Conservation (phyloP, 192 early-diverging fungal genomes). For the Coemansia sp. region DNA sequence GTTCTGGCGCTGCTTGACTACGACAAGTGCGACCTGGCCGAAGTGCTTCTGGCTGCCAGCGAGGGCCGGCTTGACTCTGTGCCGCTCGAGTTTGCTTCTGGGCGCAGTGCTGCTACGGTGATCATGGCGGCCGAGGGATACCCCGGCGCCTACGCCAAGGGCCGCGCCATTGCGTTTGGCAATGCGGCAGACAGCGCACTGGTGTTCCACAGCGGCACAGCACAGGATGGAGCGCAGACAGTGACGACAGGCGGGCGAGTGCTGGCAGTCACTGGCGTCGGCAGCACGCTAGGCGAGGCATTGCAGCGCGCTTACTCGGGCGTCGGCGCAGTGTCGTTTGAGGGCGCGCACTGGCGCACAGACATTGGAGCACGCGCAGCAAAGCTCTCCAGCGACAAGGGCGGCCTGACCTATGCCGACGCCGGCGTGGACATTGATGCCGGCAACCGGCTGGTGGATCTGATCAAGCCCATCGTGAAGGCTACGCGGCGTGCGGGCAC, state of each 20-base stretch:
- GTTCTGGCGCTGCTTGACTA: constrained; percentile 83
- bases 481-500: constrained; percentile 90
- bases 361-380: constrained; percentile 74
- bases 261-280: constrained; percentile 85
- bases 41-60: constrained; percentile 82
- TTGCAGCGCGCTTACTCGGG: constrained; percentile 74
- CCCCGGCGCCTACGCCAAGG: constrained; percentile 84
- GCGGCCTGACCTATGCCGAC: constrained; percentile 85
- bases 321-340: constrained; percentile 72
- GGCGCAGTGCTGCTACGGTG: constrained; percentile 81
- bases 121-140: constrained; percentile 92
- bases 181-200: constrained; percentile 42
- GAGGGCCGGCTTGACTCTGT: constrained; percentile 92
- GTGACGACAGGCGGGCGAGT: constrained; percentile 94
- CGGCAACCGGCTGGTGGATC: constrained; percentile 91
- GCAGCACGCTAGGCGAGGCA: constrained; percentile 69
- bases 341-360: constrained; percentile 81
- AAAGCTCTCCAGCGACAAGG: constrained; percentile 18
- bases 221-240: constrained; percentile 54
- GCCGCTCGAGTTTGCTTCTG: constrained; percentile 65
- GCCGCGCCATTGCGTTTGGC: constrained; percentile 68
- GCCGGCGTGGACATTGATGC: constrained; percentile 97
- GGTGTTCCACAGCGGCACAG: constrained; percentile 95
- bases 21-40: constrained; percentile 78
- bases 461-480: constrained; percentile 94